Evolutionary conservation across 768 basidiomycete genomes (phyloP).

Genomic region (Lentinus brumalis): DNA sequence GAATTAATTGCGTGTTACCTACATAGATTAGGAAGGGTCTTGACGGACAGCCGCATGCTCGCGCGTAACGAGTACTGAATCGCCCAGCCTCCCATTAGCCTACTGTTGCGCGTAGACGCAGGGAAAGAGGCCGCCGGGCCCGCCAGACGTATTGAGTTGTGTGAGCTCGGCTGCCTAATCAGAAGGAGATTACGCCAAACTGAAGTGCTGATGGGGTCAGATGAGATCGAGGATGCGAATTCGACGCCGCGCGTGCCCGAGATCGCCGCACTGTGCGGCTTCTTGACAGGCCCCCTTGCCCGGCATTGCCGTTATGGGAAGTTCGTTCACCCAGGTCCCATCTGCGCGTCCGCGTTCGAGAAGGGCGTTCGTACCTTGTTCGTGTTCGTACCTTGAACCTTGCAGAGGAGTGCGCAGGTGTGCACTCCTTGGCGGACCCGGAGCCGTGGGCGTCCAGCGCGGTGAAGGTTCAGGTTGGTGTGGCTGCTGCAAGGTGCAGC

Average conservation of each 20-base stretch:
- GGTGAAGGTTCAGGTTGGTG: too few species aligned
- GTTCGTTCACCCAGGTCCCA: not conserved
- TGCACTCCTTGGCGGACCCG: too few species aligned
- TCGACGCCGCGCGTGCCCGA: not conserved
- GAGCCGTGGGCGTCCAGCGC: too few species aligned
- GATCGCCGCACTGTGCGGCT: not conserved
- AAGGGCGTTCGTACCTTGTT: not conserved
- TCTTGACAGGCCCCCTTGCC: not conserved
- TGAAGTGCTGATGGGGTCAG: slow-evolving; percentile 31
- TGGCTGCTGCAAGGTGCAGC: too few species aligned
- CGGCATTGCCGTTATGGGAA: not conserved
- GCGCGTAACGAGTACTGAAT: too few species aligned
- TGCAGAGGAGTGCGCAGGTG: too few species aligned
- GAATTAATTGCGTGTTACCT: too few species aligned
- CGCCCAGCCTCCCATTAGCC: too few species aligned
- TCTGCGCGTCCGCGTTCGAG: not conserved
- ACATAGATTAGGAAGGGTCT: too few species aligned
- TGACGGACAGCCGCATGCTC: too few species aligned
- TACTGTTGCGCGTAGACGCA: not conserved
- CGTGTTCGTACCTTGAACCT: too few species aligned
- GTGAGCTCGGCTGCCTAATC: too few species aligned
- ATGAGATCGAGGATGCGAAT: not conserved
- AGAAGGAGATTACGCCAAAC: not conserved
- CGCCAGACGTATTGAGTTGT: slow-evolving; percentile 21
- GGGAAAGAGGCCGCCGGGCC: slow-evolving; percentile 27